Base-by-base conservation (phyloP, 2,329 filamentous ascomycete species). In the Talaromyces atroroseus region DNA sequence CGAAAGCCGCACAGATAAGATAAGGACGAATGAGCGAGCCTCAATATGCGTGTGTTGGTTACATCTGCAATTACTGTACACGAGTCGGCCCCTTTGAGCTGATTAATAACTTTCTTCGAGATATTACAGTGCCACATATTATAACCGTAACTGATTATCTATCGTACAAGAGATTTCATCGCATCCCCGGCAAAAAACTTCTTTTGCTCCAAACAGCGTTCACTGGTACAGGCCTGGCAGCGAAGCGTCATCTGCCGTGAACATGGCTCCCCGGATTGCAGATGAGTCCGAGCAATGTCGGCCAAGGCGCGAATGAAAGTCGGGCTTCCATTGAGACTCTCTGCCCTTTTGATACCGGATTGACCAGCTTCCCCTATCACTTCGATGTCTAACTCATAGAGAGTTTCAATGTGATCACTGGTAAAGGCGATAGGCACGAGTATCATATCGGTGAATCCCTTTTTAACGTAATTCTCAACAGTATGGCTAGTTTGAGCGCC, bases 361-460 rank as follows among this genome's bases (percentile, higher is more conserved):
- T 89, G 83, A 83, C 90, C 72, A 38, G 75, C 75, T 61, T 95
- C 92, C 57, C 90, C 88, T 67, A 99, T 97, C 40, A 99, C 90
- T 74, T 99, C 94, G 65, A 90, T 81, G 71, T 99, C 94, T 52
- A 99, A 78, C 73, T 99, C 94, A 70, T 87, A 97, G 0, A 99
- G 79, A 0, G 94, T 99, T 76, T 99, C 94, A 63, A 99, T 99
- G 70, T 99, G 94, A 67, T 99, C 94, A n/a, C 90, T 95, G 0
- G 94, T 99, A 71, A 99, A 99, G 5, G 94, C 94, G 62, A 99
- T 95, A 0, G 94, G 94, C 56, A 99, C 90, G 6, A 99, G 80
- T 1, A 96, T 80, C 54, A 99, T 80, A 68, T 99, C 91, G 55
- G 87, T 95, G 68, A 96, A 89, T 0, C 92, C 94, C 73, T 94